A percentile compares a stretch with the other conserved stretches of the same genome.
Evolutionary conservation across 2,329 filamentous ascomycete species (phyloP).

Genomic region (Trichoderma atroviride): DNA sequence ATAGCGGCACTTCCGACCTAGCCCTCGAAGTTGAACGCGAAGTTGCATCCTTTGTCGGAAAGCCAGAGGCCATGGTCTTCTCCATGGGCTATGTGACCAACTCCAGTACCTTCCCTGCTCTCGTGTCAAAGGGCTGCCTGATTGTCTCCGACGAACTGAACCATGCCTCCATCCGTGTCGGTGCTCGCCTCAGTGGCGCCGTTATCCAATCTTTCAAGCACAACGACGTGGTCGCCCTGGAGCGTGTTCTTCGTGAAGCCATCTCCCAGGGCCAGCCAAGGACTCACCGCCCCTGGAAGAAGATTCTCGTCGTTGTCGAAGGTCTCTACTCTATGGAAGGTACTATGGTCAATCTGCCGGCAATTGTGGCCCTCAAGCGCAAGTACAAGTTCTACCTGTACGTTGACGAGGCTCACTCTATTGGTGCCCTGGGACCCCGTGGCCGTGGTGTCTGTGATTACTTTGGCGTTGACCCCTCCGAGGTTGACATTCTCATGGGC

Average conservation of each 20-base stretch:
- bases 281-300: conserved; percentile 99
- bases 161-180: conserved; percentile 95
- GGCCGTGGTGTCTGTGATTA: conserved; percentile 97
- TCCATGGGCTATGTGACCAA: conserved; percentile 99
- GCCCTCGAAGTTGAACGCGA: conserved; percentile 86
- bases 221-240: conserved; percentile 90
- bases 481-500: conserved; percentile 96
- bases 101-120: conserved; percentile 84
- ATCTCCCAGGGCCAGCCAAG: conserved; percentile 97
- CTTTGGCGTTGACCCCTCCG: conserved; percentile 83
- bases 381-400: conserved; percentile 98
- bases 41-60: conserved; percentile 89
- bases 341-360: conserved; percentile 96
- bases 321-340: conserved; percentile 99
- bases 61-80: conserved; percentile 93
- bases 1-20: conserved; percentile 85
- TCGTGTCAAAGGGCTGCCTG: conserved; percentile 89
- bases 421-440: conserved; percentile 85
- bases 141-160: conserved; percentile 98
- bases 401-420: conserved; percentile 93
- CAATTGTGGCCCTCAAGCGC: conserved; percentile 81
- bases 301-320: conserved; percentile 95
- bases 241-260: conserved; percentile 82
- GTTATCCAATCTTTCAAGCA: conserved; percentile 97
- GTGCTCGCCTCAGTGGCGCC: conserved; percentile 88